phyloP scores from a whole-genome alignment of 441 rosid genomes.

The Capsella rubella region DNA sequence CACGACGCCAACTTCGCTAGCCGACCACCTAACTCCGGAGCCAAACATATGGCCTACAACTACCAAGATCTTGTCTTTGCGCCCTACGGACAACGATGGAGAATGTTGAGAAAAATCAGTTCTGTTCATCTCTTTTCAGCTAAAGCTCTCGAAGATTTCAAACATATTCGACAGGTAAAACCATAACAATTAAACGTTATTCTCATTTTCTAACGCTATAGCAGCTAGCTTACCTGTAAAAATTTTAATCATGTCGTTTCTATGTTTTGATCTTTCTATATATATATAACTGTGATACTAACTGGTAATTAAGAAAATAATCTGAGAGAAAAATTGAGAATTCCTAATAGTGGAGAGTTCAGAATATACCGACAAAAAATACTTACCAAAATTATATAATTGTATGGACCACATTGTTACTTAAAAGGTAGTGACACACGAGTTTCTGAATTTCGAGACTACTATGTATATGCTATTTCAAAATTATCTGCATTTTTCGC shows the following conservation, averaged over 20 bases:
- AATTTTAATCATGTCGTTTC: constrained; percentile 11
- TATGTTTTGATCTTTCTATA: not conserved
- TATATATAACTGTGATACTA: not conserved
- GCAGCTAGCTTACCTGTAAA: not conserved
- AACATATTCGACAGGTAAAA: constrained; percentile 71
- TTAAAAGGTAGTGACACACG: too few relatives aligned
- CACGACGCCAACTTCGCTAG: constrained; percentile 81
- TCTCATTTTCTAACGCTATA: constrained; percentile 33
- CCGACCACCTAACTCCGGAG: constrained; percentile 85
- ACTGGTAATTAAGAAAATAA: not conserved
- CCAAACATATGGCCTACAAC: constrained; percentile 78
- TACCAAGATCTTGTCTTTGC: constrained; percentile 88
- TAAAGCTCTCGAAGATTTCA: constrained; percentile 78
- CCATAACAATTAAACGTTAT: constrained; percentile 13
- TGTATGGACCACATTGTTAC: too few relatives aligned
- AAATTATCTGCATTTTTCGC: too few relatives aligned
- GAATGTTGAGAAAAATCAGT: constrained; percentile 78
- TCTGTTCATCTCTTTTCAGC: constrained; percentile 77
- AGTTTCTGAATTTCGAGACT: too few relatives aligned
- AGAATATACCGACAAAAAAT: too few relatives aligned
- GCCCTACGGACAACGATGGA: constrained; percentile 85
- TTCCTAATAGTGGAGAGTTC: not conserved
- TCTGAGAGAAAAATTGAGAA: not conserved
- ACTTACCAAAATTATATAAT: too few relatives aligned
- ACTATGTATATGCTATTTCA: too few relatives aligned